Evolutionary conservation across 169 alveolate species (phyloP), one percentile per base, ranked within the genome.

Genomic region (Cyclospora cayetanensis): DNA sequence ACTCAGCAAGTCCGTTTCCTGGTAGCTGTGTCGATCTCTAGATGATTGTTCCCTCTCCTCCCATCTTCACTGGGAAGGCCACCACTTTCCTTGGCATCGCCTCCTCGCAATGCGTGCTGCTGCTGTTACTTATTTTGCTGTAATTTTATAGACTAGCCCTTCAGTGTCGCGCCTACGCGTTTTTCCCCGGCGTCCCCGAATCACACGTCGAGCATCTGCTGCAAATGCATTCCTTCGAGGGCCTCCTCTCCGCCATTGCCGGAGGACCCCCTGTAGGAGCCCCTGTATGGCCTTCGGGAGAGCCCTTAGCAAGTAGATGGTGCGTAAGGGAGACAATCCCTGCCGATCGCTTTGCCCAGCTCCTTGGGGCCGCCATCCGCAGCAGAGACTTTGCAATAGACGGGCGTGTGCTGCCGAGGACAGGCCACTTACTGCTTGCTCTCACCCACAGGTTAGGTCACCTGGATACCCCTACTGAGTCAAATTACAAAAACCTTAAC

Each of bases 271-370:
- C 29, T n/a, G 42, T 25, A 5, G 77, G 35, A 18, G 25, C 43
- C 39, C n/a, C n/a, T 25, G 22, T 37, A 42, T 37, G 77, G n/a
- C 0, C 77, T 27, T 9, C 29, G 12, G 42, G 5, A 5, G 77
- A 27, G 29, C 31, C 43, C 39, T 42, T 65, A 11, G 37, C 42
- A 20, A 65, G 77, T 42, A n/a, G 42, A 12, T 34, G 77, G 35
- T 65, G 77, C 41, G 77, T 65, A 20, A 37, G 77, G 15, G 77
- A 65, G 77, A 65, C 41, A 42, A 65, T 65, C 77, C 77, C 77
- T 29, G 27, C 43, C n/a, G 77, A 65, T 65, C 77, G 77, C 7
- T 65, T 65, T 65, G 42, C 77, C 41, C 77, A 65, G 15, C 12
- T 27, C 77, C 43, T 65, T 5, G 77, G 77, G 0, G 25, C n/a